phyloP scores from a whole-genome alignment of 2,329 filamentous ascomycete genomes.

The Colletotrichum siamense region DNA sequence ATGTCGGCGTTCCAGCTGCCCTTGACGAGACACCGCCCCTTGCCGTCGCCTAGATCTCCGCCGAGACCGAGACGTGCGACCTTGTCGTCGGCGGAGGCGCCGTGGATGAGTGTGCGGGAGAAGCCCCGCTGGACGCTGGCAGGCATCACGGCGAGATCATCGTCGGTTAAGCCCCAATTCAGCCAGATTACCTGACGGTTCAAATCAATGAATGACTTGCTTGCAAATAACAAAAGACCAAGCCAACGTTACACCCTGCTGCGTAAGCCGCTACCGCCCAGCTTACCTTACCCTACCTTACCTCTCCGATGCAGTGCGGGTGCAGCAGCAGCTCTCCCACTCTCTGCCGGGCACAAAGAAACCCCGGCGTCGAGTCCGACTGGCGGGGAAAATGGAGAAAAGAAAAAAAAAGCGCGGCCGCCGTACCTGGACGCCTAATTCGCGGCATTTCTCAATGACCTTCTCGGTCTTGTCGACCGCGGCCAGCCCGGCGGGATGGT shows the following conservation, averaged over 20 bases:
- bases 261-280: background rate
- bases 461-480: slow-evolving; percentile 44
- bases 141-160: slow-evolving; percentile 55
- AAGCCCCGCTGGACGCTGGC: slow-evolving; percentile 54
- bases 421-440: slow-evolving; percentile 50
- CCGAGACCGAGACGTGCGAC: slow-evolving; percentile 43
- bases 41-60: slow-evolving; percentile 47
- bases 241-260: background rate
- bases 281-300: background rate
- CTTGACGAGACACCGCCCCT: slow-evolving; percentile 53
- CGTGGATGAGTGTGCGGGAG: slow-evolving; percentile 39
- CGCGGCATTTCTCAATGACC: slow-evolving; percentile 50
- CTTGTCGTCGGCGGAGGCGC: slow-evolving; percentile 4
- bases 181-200: slow-evolving; percentile 50
- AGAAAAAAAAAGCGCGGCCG: background rate
- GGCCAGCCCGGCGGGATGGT: slow-evolving; percentile 44
- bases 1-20: slow-evolving; percentile 63
- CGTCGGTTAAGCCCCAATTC: slow-evolving; percentile 63
- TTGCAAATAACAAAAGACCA: background rate
- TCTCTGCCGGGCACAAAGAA: background rate
- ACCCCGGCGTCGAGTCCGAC: background rate
- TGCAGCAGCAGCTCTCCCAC: background rate
- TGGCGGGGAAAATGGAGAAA: background rate
- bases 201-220: background rate
- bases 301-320: background rate